Evolutionary conservation across 2,329 filamentous ascomycete genomes (phyloP), one percentile per base, ranked within the genome.

Genomic region (Sporothrix brunneoviolacea): DNA sequence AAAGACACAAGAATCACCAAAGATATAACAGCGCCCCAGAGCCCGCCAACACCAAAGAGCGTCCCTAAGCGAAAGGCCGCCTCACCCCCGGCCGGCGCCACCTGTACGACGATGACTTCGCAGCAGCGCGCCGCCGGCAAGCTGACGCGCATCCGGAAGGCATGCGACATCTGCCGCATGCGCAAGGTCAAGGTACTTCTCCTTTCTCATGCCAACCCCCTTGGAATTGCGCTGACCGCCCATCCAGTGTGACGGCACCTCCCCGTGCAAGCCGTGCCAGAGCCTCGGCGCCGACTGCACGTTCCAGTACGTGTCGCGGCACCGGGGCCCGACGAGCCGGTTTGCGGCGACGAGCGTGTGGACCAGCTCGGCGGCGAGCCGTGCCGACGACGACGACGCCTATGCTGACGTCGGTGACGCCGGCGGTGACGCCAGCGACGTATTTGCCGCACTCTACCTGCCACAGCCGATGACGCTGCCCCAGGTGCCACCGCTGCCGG

Each of bases 151-250:
- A 68, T 82, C 28, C 70, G 78, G 53, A 73, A 78, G 44, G 78
- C 78, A 13, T 82, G 78, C 58, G 78, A 82, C 57, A 76, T 82
- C 70, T 82, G 78, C 61, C 80, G 77, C 52, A 74, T 77, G 63
- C 75, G 78, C 51, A 82, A 82, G 55, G 78, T 82, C 39, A 82
- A 82, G 65, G 70, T 71, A 62, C 49, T 19, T 4, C 30, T 19
- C 19, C 28, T 36, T 18, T 6, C 8, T n/a, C 19, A 13, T n/a
- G 9, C 8, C 28, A 15, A 15, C 10, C 21, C n/a, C 27, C 32
- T n/a, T n/a, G n/a, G n/a, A n/a, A 16, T 10, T 4, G n/a, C 22
- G 12, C 30, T 48, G n/a, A 35, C 28, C 39, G 1, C 13, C 27
- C 38, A 6, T 4, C 9, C 35, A 54, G 54, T 56, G 54, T 22